Percentiles rank a stretch among this genome's conserved stretches.
These are phyloP conservation scores for Lasiodiplodia citricola DNA, from an alignment of 2,329 filamentous ascomycete species.

Conservation along the genomic window DNA sequence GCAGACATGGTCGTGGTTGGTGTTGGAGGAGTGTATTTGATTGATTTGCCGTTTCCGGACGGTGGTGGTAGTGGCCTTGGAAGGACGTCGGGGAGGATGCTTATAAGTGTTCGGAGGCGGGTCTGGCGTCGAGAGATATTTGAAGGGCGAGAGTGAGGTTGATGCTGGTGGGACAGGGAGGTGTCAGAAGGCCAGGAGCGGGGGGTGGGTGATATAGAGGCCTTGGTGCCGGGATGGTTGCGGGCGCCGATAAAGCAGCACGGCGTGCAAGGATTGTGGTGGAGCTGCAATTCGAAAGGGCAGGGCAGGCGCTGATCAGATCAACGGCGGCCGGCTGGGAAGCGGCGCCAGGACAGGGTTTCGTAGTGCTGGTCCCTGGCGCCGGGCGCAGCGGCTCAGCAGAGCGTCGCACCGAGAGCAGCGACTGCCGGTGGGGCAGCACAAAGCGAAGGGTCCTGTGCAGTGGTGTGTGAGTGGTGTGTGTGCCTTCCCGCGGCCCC, in stretches of 20 bases:
- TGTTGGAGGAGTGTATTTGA: neutral
- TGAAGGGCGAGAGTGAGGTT: neutral
- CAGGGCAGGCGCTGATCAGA: constrained; percentile 17
- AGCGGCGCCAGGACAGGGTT: constrained; percentile 18
- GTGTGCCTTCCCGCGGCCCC: constrained; percentile 9
- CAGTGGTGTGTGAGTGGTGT: constrained; percentile 22
- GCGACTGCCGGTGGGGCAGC: constrained; percentile 17
- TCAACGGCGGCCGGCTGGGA: constrained; percentile 10
- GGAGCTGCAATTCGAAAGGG: constrained; percentile 17
- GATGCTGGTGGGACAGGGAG: constrained; percentile 3
- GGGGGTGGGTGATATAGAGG: constrained; percentile 19
- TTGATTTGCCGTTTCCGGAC: neutral
- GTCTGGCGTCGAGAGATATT: neutral
- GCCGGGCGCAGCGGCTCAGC: constrained; percentile 22
- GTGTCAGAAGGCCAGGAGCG: constrained; percentile 21
- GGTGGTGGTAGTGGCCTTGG: neutral
- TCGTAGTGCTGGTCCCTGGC: constrained; percentile 16
- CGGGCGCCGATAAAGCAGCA: constrained; percentile 22
- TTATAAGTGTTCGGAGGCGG: constrained; percentile 6
- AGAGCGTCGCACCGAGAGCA: constrained; percentile 14
- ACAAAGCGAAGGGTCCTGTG: constrained; percentile 19
- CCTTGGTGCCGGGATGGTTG: constrained; percentile 6
- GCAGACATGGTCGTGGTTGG: neutral
- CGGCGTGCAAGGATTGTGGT: constrained; percentile 14
- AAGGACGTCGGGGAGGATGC: neutral